Conservation (phyloP, 371 early-diverging fungal species). For the Circinella minor region DNA sequence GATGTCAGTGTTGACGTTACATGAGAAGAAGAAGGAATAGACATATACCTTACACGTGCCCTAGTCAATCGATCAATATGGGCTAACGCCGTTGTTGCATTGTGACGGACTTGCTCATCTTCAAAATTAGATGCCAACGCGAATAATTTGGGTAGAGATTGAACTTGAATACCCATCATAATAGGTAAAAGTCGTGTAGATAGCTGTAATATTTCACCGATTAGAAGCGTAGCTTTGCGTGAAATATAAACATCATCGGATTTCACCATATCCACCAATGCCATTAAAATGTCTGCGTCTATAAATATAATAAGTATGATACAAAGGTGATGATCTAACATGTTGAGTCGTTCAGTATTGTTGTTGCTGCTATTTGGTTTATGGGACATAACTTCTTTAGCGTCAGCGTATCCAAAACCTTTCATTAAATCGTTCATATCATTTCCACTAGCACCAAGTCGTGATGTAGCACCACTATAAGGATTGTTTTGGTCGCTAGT, state of each 20-base stretch:
- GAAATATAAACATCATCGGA: constrained; percentile 56
- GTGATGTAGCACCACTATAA: constrained; percentile 15
- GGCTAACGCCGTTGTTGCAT: constrained; percentile 73
- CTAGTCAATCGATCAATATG: constrained; percentile 73
- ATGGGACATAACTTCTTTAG: background rate
- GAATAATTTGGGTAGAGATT: constrained; percentile 79
- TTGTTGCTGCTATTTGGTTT: constrained; percentile 25
- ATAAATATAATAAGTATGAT: constrained; percentile 78
- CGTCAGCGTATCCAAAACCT: constrained; percentile 14
- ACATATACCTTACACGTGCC: constrained; percentile 37
- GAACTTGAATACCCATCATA: constrained; percentile 60
- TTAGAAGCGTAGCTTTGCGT: constrained; percentile 70
- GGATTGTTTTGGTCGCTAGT: constrained; percentile 8
- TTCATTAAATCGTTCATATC: constrained; percentile 32
- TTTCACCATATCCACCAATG: constrained; percentile 57
- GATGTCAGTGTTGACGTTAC: constrained; percentile 14
- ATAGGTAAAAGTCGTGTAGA: constrained; percentile 71
- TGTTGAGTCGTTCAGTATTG: constrained; percentile 55
- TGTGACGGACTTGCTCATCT: constrained; percentile 76
- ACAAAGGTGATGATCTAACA: constrained; percentile 75
- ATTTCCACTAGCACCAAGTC: constrained; percentile 21
- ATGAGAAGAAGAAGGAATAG: constrained; percentile 2
- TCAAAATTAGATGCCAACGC: constrained; percentile 77
- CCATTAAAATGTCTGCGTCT: constrained; percentile 81
- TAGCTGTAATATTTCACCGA: constrained; percentile 80